phyloP scores from a whole-genome alignment of 1,284 basidiomycete genomes.

The Neonothopanus nambi region DNA sequence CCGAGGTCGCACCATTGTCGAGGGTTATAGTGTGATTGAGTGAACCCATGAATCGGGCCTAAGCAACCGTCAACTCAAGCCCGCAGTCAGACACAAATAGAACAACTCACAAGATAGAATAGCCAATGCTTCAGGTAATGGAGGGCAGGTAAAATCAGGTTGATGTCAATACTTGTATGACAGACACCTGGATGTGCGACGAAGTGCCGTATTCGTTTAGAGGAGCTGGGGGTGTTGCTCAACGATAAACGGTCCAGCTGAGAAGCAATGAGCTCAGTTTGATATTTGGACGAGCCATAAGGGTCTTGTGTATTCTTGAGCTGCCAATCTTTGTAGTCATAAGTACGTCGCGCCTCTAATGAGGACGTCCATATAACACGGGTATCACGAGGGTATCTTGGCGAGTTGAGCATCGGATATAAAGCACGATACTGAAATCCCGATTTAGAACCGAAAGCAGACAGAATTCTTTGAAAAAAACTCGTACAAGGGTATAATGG shows the following conservation, averaged over 20 bases:
- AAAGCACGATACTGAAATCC: conserved; percentile 60
- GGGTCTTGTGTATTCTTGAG: conserved; percentile 58
- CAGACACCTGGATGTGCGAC: conserved; percentile 76
- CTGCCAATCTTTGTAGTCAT: conserved; percentile 74
- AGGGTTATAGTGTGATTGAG: conserved; percentile 58
- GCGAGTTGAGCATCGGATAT: conserved; percentile 47
- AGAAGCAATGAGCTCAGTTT: conserved; percentile 71
- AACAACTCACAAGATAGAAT: conserved; percentile 70
- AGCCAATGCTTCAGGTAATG: conserved; percentile 54
- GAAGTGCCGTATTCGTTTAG: conserved; percentile 55
- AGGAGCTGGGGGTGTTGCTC: conserved; percentile 23
- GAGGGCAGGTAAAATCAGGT: conserved; percentile 49
- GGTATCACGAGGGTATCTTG: conserved; percentile 41
- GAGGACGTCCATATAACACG: conserved; percentile 86
- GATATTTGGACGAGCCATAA: conserved; percentile 80
- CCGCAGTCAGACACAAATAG: not conserved
- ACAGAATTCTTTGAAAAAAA: not conserved
- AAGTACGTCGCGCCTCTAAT: conserved; percentile 59
- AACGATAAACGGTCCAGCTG: conserved; percentile 52
- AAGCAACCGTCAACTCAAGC: not conserved
- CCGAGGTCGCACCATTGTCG: conserved; percentile 65
- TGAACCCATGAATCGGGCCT: conserved; percentile 72
- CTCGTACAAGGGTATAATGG: conserved; percentile 75
- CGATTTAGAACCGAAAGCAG: conserved; percentile 1
- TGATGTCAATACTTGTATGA: conserved; percentile 62